phyloP scores from a whole-genome alignment of 768 basidiomycete species.

The Tephrocybe rancida region DNA sequence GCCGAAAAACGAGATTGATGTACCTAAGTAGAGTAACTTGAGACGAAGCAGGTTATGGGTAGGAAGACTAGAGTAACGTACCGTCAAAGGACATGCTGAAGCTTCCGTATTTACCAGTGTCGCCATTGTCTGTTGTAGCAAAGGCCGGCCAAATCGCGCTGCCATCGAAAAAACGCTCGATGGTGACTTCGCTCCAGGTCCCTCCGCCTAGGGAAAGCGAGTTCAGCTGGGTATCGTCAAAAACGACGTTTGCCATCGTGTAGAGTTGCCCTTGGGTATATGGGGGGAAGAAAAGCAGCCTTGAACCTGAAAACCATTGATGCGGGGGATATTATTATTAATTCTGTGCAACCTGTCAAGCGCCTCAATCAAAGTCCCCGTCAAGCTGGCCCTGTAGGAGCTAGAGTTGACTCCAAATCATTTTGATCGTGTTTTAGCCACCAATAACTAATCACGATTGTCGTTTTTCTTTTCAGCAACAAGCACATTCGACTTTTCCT shows the following conservation, averaged over 20 bases:
- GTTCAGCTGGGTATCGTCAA: neutral
- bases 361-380: no score
- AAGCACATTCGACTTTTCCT: no score
- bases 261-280: neutral
- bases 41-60: neutral
- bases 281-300: neutral
- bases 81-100: conserved; percentile 10
- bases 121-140: neutral
- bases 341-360: no score
- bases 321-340: no score
- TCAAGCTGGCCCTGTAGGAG: no score
- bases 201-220: neutral
- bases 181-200: neutral
- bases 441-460: no score
- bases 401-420: no score
- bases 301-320: no score
- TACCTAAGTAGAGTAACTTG: conserved; percentile 4
- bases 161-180: neutral
- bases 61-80: neutral
- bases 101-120: conserved; percentile 8
- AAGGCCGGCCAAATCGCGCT: neutral
- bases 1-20: conserved; percentile 14
- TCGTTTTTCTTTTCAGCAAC: no score
- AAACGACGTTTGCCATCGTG: neutral
- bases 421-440: no score